Evolutionary conservation across 768 basidiomycete species (phyloP), one percentile per base, ranked within the genome.

Genomic region (Rhodotorula kratochvilovae): DNA sequence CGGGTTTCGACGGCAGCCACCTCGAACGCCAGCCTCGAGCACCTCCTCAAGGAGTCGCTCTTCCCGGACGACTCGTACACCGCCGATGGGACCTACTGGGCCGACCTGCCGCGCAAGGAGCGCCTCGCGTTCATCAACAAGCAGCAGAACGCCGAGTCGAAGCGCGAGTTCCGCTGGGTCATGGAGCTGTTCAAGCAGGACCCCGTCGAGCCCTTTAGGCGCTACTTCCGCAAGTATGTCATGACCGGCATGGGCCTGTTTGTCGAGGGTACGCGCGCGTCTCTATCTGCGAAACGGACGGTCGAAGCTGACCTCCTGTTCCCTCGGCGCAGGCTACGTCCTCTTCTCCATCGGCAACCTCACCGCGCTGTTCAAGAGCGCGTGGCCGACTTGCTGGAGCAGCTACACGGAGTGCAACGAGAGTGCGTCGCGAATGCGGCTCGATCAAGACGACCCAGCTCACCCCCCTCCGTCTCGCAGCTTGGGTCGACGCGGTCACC

Each of bases 321-420:
- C 36, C 57, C 15, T n/a, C 8, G 36, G 75, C 23, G 78, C 80
- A 70, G 81, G 81, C 46, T 82, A 80, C 66, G 79, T 80, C 54
- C 76, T 82, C 39, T 82, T 82, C 80, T 82, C 81, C 16, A 82
- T 82, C 67, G 81, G 81, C 3, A 82, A 82, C 76, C 76, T 81
- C 35, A 70, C 75, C 1, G 71, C 80, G 2, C 76, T 82, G 17
- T 82, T 80, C 76, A 31, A 70, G 51, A 70, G 75, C 16, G 80
- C 81, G 13, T 82, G 82, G 81, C 80, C 80, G 25, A 17, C 51
- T 21, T 82, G 81, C 72, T 82, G 80, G 80, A 57, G 29, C 39
- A 78, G 70, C 1, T 73, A 79, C 68, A 51, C 66, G n/a, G 77
- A 76, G 23, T 81, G 81, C 76, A 67, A 76, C 68, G 57, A 67